Evolutionary conservation across 257 asterid species (phyloP).

Genomic region (Osmanthus fragrans): DNA sequence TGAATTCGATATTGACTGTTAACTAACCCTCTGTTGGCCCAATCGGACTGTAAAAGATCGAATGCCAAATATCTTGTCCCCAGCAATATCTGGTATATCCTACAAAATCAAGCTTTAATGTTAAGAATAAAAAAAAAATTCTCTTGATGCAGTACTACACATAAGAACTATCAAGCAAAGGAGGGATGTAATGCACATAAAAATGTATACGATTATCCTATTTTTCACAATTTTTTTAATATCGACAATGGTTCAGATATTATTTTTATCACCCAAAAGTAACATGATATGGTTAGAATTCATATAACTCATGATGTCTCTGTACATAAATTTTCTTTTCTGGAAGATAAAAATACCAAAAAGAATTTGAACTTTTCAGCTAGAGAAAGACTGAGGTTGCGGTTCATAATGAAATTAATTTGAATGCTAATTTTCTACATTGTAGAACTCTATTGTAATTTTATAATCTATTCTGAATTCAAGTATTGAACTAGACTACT

Average conservation of each 20-base stretch:
- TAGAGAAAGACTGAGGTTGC: not conserved
- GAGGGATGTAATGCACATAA: not conserved
- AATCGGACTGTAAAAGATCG: conserved; percentile 82
- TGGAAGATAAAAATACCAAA: not conserved
- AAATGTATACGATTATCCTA: too few relatives aligned
- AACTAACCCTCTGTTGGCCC: conserved; percentile 85
- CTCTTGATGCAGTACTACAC: conserved; percentile 4
- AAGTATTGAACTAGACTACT: not conserved
- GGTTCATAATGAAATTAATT: too few relatives aligned
- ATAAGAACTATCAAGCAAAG: not conserved
- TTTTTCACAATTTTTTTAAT: not conserved
- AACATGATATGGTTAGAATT: not conserved
- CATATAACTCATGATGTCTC: not conserved
- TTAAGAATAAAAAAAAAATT: not conserved
- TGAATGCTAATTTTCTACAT: not conserved
- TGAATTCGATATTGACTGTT: not conserved
- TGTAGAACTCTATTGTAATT: not conserved
- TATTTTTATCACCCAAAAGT: not conserved
- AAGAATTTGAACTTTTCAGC: not conserved
- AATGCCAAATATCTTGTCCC: conserved; percentile 85
- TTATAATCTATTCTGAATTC: not conserved
- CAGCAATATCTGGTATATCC: conserved; percentile 96
- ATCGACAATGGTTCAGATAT: not conserved
- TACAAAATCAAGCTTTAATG: conserved; percentile 32
- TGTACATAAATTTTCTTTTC: not conserved